phyloP scores from a whole-genome alignment of 2,329 filamentous ascomycete species.

The Alternaria brassicicola region DNA sequence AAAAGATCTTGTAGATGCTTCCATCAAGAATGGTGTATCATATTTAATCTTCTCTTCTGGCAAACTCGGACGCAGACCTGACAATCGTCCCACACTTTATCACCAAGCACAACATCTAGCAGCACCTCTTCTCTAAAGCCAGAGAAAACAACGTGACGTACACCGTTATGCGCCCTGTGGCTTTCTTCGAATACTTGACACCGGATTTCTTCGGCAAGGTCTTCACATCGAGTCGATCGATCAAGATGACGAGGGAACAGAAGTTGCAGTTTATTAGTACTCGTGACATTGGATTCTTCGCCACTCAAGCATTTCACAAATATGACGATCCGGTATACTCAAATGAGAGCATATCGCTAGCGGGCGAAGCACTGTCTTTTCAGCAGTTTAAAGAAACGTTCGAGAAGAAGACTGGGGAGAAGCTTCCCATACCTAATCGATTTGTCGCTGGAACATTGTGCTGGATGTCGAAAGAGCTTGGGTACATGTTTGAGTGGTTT shows the following conservation, averaged over 20 bases:
- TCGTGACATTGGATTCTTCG: constrained; percentile 58
- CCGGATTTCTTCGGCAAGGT: constrained; percentile 54
- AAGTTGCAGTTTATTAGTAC: constrained; percentile 44
- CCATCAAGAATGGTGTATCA: constrained; percentile 38
- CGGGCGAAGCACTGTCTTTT: constrained; percentile 57
- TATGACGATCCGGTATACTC: constrained; percentile 46
- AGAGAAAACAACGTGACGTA: constrained; percentile 58
- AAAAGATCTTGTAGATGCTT: constrained; percentile 46
- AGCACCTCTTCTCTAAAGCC: constrained; percentile 56
- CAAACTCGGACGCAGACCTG: constrained; percentile 54
- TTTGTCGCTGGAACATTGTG: constrained; percentile 43
- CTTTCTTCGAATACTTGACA: constrained; percentile 64
- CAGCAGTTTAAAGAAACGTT: constrained; percentile 51
- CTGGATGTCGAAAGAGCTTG: constrained; percentile 47
- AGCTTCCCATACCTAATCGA: constrained; percentile 50
- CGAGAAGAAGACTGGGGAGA: constrained; percentile 50
- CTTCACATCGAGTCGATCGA: constrained; percentile 49
- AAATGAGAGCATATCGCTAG: constrained; percentile 52
- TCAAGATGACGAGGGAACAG: constrained; percentile 42
- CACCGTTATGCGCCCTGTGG: constrained; percentile 65
- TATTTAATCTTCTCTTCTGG: constrained; percentile 48
- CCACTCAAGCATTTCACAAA: constrained; percentile 52
- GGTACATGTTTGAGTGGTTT: constrained; percentile 58
- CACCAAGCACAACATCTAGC: constrained; percentile 65
- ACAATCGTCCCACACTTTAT: constrained; percentile 67